phyloP scores from a whole-genome alignment of 805 yeast genomes.

The Teunomyces pallodes region DNA sequence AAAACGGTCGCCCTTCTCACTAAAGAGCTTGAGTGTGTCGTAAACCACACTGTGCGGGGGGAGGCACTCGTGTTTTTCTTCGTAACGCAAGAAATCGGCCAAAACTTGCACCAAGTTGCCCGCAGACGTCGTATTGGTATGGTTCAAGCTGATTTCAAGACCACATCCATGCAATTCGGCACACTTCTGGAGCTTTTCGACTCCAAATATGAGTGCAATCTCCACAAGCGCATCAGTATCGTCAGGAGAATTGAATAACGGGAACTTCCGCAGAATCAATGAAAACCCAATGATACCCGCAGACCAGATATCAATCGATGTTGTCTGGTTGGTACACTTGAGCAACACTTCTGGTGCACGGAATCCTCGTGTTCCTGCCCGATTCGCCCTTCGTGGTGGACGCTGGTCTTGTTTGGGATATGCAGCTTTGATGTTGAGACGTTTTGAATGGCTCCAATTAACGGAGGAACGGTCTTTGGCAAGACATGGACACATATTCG shows the following conservation, averaged over 20 bases:
- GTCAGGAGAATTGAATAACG: conserved; percentile 90
- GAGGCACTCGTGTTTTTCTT: conserved; percentile 55
- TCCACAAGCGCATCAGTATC: conserved; percentile 91
- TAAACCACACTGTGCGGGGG: conserved; percentile 71
- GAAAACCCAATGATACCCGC: conserved; percentile 87
- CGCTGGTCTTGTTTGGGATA: conserved; percentile 85
- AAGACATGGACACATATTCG: conserved; percentile 57
- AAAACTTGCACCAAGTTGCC: conserved; percentile 35
- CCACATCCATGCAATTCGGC: conserved; percentile 88
- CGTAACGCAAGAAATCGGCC: conserved; percentile 31
- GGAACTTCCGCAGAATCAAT: conserved; percentile 75
- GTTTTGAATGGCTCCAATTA: conserved; percentile 18
- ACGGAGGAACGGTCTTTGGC: conserved; percentile 29
- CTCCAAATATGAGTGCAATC: conserved; percentile 77
- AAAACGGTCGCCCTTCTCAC: conserved; percentile 37
- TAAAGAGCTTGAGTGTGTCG: conserved; percentile 52
- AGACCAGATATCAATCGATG: conserved; percentile 87
- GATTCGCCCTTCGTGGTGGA: conserved; percentile 87
- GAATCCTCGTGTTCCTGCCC: conserved; percentile 96
- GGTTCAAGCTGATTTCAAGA: conserved; percentile 50
- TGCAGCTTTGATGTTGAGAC: conserved; percentile 43
- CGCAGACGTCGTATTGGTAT: conserved; percentile 11
- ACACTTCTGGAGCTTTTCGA: conserved; percentile 64
- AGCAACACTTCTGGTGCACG: conserved; percentile 91
- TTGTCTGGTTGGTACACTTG: conserved; percentile 80